phyloP scores from a whole-genome alignment of 176 grass and related monocot genomes.

The Pharus latifolius region DNA sequence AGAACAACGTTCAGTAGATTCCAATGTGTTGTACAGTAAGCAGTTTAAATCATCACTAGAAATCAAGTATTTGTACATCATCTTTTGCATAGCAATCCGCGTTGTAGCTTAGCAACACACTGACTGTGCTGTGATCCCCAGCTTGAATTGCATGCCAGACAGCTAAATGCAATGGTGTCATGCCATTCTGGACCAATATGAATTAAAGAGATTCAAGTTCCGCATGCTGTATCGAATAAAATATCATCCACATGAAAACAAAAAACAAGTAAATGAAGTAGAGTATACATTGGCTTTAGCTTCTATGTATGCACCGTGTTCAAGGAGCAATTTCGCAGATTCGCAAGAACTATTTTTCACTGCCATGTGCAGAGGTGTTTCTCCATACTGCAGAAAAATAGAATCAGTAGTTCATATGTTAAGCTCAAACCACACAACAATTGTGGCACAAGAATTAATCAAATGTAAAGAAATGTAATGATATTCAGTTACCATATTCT shows the following conservation, averaged over 20 bases:
- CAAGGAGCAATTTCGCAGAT: constrained; percentile 70
- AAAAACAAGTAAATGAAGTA: not conserved
- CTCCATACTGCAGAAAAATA: constrained; percentile 67
- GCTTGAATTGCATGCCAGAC: constrained; percentile 83
- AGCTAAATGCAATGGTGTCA: constrained; percentile 91
- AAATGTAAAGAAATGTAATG: constrained; percentile 9
- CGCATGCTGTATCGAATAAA: not conserved
- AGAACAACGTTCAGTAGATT: constrained; percentile 14
- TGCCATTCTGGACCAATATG: constrained; percentile 75
- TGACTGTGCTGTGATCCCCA: constrained; percentile 60
- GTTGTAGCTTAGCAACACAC: constrained; percentile 56
- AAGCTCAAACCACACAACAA: not conserved
- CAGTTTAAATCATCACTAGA: constrained; percentile 20
- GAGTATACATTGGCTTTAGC: constrained; percentile 79
- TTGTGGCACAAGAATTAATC: not conserved
- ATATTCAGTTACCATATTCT: constrained; percentile 73
- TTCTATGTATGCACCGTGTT: constrained; percentile 53
- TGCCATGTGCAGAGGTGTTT: constrained; percentile 94
- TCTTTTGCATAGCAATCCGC: constrained; percentile 85
- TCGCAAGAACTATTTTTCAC: constrained; percentile 76
- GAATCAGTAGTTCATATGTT: not conserved
- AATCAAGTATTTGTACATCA: constrained; percentile 55
- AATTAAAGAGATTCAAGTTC: constrained; percentile 4
- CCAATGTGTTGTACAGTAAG: constrained; percentile 6
- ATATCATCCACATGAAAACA: not conserved